Evolutionary conservation across 768 basidiomycete species (phyloP).

Genomic region (Xerocomus brunneocitrinus): DNA sequence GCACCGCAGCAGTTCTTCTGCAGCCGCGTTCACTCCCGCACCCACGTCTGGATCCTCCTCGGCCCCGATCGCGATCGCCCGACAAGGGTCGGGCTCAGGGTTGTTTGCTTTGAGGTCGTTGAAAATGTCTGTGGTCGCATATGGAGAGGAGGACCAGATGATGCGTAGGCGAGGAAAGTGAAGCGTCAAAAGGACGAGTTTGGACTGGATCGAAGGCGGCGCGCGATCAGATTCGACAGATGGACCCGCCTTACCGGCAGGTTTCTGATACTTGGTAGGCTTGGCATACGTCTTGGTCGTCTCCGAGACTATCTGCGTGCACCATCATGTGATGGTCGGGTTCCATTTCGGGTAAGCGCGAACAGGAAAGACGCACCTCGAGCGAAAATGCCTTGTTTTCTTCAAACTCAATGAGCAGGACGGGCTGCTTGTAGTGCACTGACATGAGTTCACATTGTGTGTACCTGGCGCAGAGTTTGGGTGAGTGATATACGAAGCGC

Average conservation of each 20-base stretch:
- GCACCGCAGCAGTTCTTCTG: slow-evolving; percentile 77
- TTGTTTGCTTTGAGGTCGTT: slow-evolving; percentile 80
- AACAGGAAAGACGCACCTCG: slow-evolving; percentile 49
- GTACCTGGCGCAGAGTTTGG: slow-evolving; percentile 50
- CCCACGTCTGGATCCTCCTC: slow-evolving; percentile 68
- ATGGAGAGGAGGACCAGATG: slow-evolving; percentile 97
- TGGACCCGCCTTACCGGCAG: slow-evolving; percentile 42
- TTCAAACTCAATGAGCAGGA: slow-evolving; percentile 95
- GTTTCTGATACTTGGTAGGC: slow-evolving; percentile 42
- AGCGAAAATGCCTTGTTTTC: slow-evolving; percentile 94
- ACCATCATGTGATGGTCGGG: slow-evolving; percentile 26
- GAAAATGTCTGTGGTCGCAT: slow-evolving; percentile 89
- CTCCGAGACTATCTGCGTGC: slow-evolving; percentile 54
- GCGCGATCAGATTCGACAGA: slow-evolving; percentile 30
- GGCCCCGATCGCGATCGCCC: slow-evolving; percentile 76
- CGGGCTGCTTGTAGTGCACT: slow-evolving; percentile 88
- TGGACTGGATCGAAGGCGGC: slow-evolving; percentile 73
- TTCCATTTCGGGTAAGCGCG: neutral
- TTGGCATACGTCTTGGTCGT: slow-evolving; percentile 64
- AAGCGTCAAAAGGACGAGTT: slow-evolving; percentile 84
- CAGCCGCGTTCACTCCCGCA: slow-evolving; percentile 64
- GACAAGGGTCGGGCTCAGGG: slow-evolving; percentile 72
- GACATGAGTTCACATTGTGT: slow-evolving; percentile 98
- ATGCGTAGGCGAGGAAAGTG: slow-evolving; percentile 89
- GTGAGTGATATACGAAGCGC: neutral